Percentiles rank a stretch among this genome's conserved stretches.
These are phyloP conservation scores for Neurospora terricola DNA, from an alignment of 495 filamentous ascomycete genomes.

Conservation along the genomic window DNA sequence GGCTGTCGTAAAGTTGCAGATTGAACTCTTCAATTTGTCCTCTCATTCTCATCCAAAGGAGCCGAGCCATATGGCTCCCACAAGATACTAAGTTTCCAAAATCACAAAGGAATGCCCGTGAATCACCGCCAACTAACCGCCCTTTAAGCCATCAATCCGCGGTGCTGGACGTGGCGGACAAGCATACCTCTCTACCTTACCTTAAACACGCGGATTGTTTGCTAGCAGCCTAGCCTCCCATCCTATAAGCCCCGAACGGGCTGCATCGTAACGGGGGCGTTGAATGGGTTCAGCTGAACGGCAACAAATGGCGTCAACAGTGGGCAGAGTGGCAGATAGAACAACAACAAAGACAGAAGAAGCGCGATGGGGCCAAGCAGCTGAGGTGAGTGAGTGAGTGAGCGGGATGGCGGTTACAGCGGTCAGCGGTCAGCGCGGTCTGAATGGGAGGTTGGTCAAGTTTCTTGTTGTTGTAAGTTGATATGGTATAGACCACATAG, in stretches of 20 bases:
- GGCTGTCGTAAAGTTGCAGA: background rate
- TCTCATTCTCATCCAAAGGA: no score
- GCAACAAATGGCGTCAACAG: background rate
- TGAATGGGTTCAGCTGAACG: background rate
- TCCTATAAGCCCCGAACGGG: background rate
- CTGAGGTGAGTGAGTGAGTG: background rate
- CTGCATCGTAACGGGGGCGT: background rate
- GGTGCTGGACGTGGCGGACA: background rate
- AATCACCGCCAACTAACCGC: background rate
- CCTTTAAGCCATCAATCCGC: background rate
- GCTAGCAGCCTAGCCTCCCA: background rate
- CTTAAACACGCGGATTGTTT: background rate
- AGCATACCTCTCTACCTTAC: no score
- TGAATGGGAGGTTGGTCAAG: background rate
- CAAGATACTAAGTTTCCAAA: background rate
- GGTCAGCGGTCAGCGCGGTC: background rate
- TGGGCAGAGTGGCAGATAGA: background rate
- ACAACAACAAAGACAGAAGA: background rate
- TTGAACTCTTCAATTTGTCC: background rate
- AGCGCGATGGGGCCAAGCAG: background rate
- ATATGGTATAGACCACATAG: background rate
- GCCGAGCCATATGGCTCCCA: background rate
- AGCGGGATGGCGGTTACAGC: background rate
- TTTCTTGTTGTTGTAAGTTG: background rate
- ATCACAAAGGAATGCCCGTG: background rate